Evolutionary conservation across 148 eudicot species (phyloP).

Genomic region (Camellia japonica): DNA sequence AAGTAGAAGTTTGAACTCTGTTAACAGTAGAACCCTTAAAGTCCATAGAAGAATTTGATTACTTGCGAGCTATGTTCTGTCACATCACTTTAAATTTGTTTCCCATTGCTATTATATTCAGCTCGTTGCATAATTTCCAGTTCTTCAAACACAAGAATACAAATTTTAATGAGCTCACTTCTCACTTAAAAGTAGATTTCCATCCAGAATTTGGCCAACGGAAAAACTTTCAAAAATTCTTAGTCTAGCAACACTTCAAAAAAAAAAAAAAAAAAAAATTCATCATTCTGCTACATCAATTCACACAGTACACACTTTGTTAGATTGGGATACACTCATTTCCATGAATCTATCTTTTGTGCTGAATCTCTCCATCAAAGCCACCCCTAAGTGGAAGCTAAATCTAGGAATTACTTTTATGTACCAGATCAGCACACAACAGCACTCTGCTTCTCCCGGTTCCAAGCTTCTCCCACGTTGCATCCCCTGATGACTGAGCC

Average conservation of each 20-base stretch:
- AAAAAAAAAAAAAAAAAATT: not conserved
- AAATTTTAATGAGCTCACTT: too few species aligned
- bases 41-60: too few species aligned
- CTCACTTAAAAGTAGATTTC: too few species aligned
- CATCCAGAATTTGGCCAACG: too few species aligned
- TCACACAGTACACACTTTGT: not conserved
- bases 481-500: not conserved
- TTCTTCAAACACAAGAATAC: too few species aligned
- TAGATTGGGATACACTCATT: constrained; percentile 3
- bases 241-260: not conserved
- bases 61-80: too few species aligned
- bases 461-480: not conserved
- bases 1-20: too few species aligned
- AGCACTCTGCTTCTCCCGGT: not conserved
- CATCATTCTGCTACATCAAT: not conserved
- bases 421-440: not conserved
- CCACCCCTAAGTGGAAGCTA: not conserved
- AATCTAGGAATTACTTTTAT: not conserved
- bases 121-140: too few species aligned
- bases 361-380: not conserved
- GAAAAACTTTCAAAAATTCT: not conserved
- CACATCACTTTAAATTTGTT: too few species aligned
- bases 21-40: too few species aligned
- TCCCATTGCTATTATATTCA: too few species aligned
- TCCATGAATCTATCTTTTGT: not conserved